These are phyloP conservation scores for Aureobasidium vineae DNA, from an alignment of 2,329 filamentous ascomycete species.

Conservation along the genomic window DNA sequence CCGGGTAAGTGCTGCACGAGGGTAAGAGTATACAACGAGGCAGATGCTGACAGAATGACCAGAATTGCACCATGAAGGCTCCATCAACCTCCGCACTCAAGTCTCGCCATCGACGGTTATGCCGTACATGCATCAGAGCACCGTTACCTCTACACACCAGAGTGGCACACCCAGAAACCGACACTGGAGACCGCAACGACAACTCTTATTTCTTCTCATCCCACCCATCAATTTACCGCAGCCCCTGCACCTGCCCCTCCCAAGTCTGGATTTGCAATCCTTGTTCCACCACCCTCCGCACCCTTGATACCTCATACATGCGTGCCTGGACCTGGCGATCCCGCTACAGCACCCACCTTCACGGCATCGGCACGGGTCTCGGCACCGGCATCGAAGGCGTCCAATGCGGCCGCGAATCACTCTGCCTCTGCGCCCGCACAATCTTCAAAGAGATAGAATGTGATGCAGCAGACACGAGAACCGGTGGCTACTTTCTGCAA, in stretches of 20 bases:
- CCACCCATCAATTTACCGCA: constrained; percentile 39
- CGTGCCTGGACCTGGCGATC: constrained; percentile 86
- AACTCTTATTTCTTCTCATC: background rate
- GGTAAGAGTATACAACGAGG: background rate
- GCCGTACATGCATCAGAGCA: constrained; percentile 68
- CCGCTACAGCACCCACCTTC: constrained; percentile 70
- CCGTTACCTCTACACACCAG: constrained; percentile 54
- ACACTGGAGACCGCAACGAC: background rate
- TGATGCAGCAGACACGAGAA: constrained; percentile 51
- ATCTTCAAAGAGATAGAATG: constrained; percentile 84
- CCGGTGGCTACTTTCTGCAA: constrained; percentile 73
- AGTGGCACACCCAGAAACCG: background rate
- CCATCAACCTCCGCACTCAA: constrained; percentile 66
- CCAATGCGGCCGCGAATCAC: constrained; percentile 74
- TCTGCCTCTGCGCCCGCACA: constrained; percentile 72
- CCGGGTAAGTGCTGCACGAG: constrained; percentile 56
- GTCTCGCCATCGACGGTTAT: constrained; percentile 77
- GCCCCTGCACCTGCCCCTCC: constrained; percentile 57
- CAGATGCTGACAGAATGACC: constrained; percentile 15
- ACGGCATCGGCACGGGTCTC: constrained; percentile 80
- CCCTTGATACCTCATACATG: constrained; percentile 57
- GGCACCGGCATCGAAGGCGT: constrained; percentile 87
- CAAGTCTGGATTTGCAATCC: constrained; percentile 82
- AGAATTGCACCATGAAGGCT: constrained; percentile 90
- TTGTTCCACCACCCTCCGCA: constrained; percentile 70